Conservation (phyloP, 176 grass and related monocot species). For the Eremochloa ophiuroides region DNA sequence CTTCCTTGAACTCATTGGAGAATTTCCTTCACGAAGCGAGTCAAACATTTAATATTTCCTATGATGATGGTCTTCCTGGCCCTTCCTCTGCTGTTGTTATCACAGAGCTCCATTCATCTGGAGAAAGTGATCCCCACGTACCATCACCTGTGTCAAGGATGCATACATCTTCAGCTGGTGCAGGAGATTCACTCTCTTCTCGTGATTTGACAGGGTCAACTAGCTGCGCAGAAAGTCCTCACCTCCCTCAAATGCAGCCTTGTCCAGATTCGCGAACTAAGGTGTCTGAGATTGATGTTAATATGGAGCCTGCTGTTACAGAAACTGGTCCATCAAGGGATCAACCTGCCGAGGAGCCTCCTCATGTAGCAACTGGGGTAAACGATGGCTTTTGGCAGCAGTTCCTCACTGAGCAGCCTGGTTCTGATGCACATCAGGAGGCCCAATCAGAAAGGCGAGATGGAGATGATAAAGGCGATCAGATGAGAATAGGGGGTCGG, state of each 20-base stretch:
- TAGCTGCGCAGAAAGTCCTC: slow-evolving; percentile 59
- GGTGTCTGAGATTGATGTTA: slow-evolving; percentile 85
- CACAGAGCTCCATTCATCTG: slow-evolving; percentile 62
- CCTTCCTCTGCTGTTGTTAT: slow-evolving; percentile 53
- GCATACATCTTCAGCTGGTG: slow-evolving; percentile 47
- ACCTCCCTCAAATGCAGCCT: slow-evolving; percentile 31
- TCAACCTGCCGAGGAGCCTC: slow-evolving; percentile 11
- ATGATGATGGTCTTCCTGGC: slow-evolving; percentile 48
- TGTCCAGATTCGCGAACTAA: slow-evolving; percentile 38
- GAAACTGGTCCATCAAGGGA: slow-evolving; percentile 58
- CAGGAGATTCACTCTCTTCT: slow-evolving; percentile 49
- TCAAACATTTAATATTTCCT: slow-evolving; percentile 54
- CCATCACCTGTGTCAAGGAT: slow-evolving; percentile 23
- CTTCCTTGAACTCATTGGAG: slow-evolving; percentile 78
- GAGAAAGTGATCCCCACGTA: slow-evolving; percentile 44
- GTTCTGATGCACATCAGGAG: slow-evolving; percentile 53
- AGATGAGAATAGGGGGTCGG: slow-evolving; percentile 20
- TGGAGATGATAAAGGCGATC: slow-evolving; percentile 33
- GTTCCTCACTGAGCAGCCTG: slow-evolving; percentile 86
- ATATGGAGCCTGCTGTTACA: slow-evolving; percentile 65
- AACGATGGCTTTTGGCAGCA: slow-evolving; percentile 96
- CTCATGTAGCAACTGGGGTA: slow-evolving; percentile 32
- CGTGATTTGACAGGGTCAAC: slow-evolving; percentile 55
- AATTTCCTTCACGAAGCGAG: slow-evolving; percentile 72
- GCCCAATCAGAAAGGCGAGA: slow-evolving; percentile 71